Conservation (phyloP, 2,329 filamentous ascomycete genomes). For the Ceratocystis cubensis region DNA sequence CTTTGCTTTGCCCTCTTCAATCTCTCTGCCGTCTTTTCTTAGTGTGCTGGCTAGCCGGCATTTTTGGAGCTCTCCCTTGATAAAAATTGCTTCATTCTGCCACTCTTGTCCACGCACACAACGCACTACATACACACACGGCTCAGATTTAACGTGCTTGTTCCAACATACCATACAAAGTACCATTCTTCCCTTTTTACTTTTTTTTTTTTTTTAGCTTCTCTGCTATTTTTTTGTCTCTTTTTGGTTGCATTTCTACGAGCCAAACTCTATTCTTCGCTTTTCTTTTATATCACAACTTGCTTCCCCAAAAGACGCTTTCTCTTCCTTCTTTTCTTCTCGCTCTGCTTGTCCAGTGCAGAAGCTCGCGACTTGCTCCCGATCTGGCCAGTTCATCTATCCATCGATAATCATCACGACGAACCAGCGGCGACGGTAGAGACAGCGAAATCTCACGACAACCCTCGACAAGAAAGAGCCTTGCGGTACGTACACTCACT, state of each 20-base stretch:
- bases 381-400: too few species aligned
- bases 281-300: not conserved
- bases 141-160: conserved; percentile 9
- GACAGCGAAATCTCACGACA: too few species aligned
- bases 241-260: conserved; percentile 14
- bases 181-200: conserved; percentile 16
- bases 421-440: too few species aligned
- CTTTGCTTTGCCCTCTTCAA: not conserved
- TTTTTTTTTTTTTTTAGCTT: conserved; percentile 9
- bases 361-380: not conserved
- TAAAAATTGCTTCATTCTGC: not conserved
- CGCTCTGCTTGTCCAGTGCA: not conserved
- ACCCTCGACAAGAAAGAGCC: too few species aligned
- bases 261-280: conserved; percentile 1
- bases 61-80: not conserved
- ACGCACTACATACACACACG: not conserved
- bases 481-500: too few species aligned
- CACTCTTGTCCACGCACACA: not conserved
- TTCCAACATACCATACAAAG: conserved; percentile 21
- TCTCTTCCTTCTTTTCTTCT: not conserved
- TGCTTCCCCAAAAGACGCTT: too few species aligned
- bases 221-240: not conserved
- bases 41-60: not conserved
- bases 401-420: too few species aligned
- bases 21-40: not conserved